These are phyloP conservation scores for Sclerospora graminicola DNA, from an alignment of 352 stramenopile species.

Conservation along the genomic window DNA sequence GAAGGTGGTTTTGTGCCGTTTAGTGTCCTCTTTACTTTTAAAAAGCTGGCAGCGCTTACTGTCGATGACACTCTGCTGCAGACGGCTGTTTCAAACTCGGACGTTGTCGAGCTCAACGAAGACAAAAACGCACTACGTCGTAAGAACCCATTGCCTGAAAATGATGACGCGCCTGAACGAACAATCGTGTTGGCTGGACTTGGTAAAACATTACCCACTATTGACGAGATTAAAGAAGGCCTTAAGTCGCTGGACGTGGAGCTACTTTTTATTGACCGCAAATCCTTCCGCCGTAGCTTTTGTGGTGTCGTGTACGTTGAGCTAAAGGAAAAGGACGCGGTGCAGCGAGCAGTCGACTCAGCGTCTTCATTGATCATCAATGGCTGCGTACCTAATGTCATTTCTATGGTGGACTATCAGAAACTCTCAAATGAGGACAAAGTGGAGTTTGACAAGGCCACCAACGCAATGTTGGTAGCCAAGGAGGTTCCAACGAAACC, in stretches of 20 bases:
- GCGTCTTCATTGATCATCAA: conserved; percentile 51
- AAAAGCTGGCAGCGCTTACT: conserved; percentile 83
- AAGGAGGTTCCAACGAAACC: conserved; percentile 72
- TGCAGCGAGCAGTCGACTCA: conserved; percentile 38
- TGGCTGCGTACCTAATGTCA: conserved; percentile 41
- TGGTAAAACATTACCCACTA: conserved; percentile 42
- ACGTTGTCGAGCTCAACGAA: conserved; percentile 74
- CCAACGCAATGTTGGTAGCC: conserved; percentile 69
- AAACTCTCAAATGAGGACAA: conserved; percentile 60
- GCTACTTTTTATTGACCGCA: conserved; percentile 63
- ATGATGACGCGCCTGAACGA: conserved; percentile 47
- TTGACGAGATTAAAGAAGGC: conserved; percentile 74
- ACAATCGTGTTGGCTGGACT: conserved; percentile 68
- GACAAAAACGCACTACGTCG: conserved; percentile 66
- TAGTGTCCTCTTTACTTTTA: conserved; percentile 85
- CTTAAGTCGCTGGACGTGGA: conserved; percentile 45
- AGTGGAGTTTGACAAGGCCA: conserved; percentile 79
- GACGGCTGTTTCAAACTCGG: conserved; percentile 56
- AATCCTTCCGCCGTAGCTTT: conserved; percentile 64
- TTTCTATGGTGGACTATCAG: conserved; percentile 42
- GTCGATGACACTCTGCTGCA: conserved; percentile 59
- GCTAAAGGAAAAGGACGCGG: conserved; percentile 45
- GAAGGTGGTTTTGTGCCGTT: conserved; percentile 80
- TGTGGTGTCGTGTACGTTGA: conserved; percentile 65
- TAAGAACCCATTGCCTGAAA: conserved; percentile 51